These are phyloP conservation scores for Spathaspora passalidarum DNA, from an alignment of 805 yeast species.

Conservation along the genomic window DNA sequence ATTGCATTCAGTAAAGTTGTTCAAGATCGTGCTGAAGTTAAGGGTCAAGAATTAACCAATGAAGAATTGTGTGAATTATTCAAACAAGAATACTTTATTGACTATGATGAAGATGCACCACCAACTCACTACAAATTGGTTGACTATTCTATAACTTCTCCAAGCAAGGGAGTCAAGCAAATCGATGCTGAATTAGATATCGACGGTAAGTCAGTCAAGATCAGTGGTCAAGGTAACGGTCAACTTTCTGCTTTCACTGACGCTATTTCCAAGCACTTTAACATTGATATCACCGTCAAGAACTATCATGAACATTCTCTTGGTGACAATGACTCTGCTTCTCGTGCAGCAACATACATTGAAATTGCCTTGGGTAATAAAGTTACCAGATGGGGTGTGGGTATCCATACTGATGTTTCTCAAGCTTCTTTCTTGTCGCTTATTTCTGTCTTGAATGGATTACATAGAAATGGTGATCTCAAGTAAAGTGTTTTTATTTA, in stretches of 20 bases:
- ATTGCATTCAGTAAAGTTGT: slow-evolving; percentile 71
- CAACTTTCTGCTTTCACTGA: slow-evolving; percentile 74
- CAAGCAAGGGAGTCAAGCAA: slow-evolving; percentile 34
- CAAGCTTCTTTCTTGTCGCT: slow-evolving; percentile 76
- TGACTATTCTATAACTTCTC: slow-evolving; percentile 46
- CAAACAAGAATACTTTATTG: slow-evolving; percentile 52
- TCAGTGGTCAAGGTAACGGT: slow-evolving; percentile 74
- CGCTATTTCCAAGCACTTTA: slow-evolving; percentile 51
- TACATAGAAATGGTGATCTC: slow-evolving; percentile 16
- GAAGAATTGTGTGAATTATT: slow-evolving; percentile 65
- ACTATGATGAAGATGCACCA: slow-evolving; percentile 29
- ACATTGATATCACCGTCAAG: slow-evolving; percentile 55
- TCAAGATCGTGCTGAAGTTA: slow-evolving; percentile 63
- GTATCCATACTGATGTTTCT: slow-evolving; percentile 85
- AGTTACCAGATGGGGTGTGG: slow-evolving; percentile 78
- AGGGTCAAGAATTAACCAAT: slow-evolving; percentile 69
- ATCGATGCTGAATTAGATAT: slow-evolving; percentile 50
- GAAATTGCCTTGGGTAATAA: slow-evolving; percentile 30
- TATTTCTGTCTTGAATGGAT: slow-evolving; percentile 58
- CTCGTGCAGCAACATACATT: slow-evolving; percentile 76
- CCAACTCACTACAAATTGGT: slow-evolving; percentile 33
- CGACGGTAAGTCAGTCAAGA: slow-evolving; percentile 34
- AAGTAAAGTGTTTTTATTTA: neutral
- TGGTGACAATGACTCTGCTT: slow-evolving; percentile 60
- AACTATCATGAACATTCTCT: slow-evolving; percentile 78